Percentiles rank a stretch among this genome's conserved stretches.
Evolutionary conservation across 116 monocot species (phyloP).

Genomic region (Iris pallida): DNA sequence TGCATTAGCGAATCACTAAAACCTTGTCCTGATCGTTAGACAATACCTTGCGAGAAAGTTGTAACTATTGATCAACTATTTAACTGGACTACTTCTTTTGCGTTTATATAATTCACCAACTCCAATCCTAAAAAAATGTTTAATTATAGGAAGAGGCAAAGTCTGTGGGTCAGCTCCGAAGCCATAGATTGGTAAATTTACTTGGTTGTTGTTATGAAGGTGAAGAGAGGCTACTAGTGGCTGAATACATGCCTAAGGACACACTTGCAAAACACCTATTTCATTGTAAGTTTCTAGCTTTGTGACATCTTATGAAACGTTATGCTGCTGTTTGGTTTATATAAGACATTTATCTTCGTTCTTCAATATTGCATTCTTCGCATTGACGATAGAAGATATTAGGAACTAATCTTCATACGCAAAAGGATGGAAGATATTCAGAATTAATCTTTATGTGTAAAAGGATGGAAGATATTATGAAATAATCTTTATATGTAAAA

Average conservation of each 20-base stretch:
- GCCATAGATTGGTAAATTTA: constrained; percentile 38
- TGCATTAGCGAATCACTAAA: not conserved
- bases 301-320: not conserved
- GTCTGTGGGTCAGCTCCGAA: constrained; percentile 44
- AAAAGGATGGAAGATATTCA: not conserved
- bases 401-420: too few species aligned
- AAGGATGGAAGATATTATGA: too few species aligned
- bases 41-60: not conserved
- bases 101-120: not conserved
- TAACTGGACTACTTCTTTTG: not conserved
- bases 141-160: constrained; percentile 45
- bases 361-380: not conserved
- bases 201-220: constrained; percentile 52
- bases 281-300: constrained; percentile 34
- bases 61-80: not conserved
- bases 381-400: not conserved
- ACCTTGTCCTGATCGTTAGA: not conserved
- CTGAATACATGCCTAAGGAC: constrained; percentile 51
- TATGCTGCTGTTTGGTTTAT: not conserved
- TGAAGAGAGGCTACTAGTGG: constrained; percentile 47
- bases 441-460: too few species aligned
- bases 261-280: constrained; percentile 54
- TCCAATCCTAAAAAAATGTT: not conserved
- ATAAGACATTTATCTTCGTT: not conserved
- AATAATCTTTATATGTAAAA: not conserved